Base-by-base conservation (phyloP, 331 rosid species). In the Quercus tomentella region DNA sequence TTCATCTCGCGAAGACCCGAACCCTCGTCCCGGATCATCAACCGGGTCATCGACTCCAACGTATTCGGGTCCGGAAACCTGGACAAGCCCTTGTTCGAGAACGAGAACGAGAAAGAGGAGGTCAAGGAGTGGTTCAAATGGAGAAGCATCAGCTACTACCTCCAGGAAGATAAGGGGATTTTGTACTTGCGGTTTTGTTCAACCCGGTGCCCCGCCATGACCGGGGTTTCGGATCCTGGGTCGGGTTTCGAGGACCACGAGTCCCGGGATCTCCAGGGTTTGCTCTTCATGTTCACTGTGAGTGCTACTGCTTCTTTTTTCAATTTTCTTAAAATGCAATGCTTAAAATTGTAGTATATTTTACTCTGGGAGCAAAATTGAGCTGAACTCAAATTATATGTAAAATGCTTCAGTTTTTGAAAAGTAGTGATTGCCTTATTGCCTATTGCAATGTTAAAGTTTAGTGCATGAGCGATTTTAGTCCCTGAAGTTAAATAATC, bases 231-330 rank as follows among this genome's bases (percentile, higher is more conserved):
- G 25, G 93, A 84, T 22, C 63, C 78, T 3, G 55, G 85, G 21
- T 73, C 81, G 7, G 91, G 86, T 76, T 94, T 82, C 7, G 95
- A 91, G 77, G 94, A 94, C 80, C 89, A 84, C 35, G 94, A 91
- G 68, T 90, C 83, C 56, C 87, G 93, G 20, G 97, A 92, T 79
- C 94, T 89, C 45, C 94, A 89, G 86, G 99, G 93, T 83, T 78
- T 91, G 94, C 91, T 95, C 33, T 90, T 92, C 89, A 92, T 95
- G 97, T 95, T 95, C 92, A 87, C 93, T 68, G 98, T 95, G 79
- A 89, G 98, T 82, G 55, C 55, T 49, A 15, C 70, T 45, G 77
- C 61, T 51, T 28, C 17, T 73, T 78, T 22, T 0, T 74, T 51
- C 20, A 0, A 6, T 57, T 37, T 20, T 4, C 9, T 21, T 60